phyloP scores from a whole-genome alignment of 495 filamentous ascomycete genomes.

The Xylaria scruposa region DNA sequence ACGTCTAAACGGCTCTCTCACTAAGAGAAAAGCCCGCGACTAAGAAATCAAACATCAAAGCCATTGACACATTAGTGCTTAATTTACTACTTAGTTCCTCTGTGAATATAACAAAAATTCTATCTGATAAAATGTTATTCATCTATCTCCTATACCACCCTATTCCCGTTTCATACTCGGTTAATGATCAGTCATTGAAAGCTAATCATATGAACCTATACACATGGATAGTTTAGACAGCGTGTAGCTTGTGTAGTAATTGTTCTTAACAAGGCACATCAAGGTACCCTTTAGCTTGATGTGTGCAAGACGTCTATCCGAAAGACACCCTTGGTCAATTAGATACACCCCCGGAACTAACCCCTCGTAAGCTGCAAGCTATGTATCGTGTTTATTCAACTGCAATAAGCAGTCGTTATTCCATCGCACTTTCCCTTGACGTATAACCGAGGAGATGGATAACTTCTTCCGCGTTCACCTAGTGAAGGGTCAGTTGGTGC shows the following conservation, averaged over 20 bases:
- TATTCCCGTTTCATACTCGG: neutral
- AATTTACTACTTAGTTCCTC: neutral
- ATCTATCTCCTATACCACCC: neutral
- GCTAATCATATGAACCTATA: neutral
- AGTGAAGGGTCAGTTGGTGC: conserved; percentile 7
- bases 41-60: neutral
- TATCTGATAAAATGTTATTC: neutral
- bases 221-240: neutral
- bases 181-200: neutral
- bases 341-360: neutral
- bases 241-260: neutral
- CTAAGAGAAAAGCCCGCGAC: neutral
- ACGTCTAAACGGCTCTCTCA: no score
- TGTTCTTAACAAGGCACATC: neutral
- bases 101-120: neutral
- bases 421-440: neutral
- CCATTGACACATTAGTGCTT: neutral
- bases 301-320: conserved; percentile 18
- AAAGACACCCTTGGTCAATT: conserved; percentile 1
- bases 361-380: neutral
- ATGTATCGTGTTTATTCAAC: neutral
- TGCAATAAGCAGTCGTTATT: conserved; percentile 2
- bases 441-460: neutral
- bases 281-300: neutral
- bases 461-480: neutral